Evolutionary conservation across 768 basidiomycete genomes (phyloP), one percentile per base, ranked within the genome.

Genomic region (Trametes gibbosa): DNA sequence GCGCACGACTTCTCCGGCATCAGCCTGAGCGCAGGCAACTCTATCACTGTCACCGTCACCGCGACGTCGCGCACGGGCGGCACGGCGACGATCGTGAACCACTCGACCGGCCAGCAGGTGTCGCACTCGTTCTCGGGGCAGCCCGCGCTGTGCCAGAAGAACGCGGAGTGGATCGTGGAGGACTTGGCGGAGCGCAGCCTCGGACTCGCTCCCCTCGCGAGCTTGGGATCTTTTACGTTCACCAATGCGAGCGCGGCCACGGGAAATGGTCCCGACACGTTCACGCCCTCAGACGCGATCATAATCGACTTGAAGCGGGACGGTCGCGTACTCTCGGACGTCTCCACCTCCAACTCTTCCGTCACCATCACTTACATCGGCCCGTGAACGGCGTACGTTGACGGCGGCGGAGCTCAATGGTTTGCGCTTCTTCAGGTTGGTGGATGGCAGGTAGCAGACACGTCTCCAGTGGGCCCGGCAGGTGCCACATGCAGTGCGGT

Each of bases 141-240:
- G 24, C 53, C 59, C 48, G 58, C 69, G 25, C 69, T 74, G 47
- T 74, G 73, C 66, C 65, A 72, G 64, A 53, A 70, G 68, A 71
- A 74, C 65, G 74, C 73, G 8, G 73, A 75, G 65, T 75, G 74
- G 74, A 74, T 75, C 56, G 72, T 75, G 27, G 74, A 75, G 65
- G 74, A 75, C 65, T 69, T 60, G 61, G 54, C 63, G 58, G 54
- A 57, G 51, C 56, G 61, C 55, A 32, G 49, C n/a, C n/a, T n/a
- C 49, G 58, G 57, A 24, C 69, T 68, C 56, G 75, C 75, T 17
- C 71, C 72, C 24, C 70, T 76, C 55, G 71, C 75, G 46, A 71
- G 74, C 72, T 76, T 72, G 45, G 73, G 73, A 62, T 71, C 71
- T 19, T 72, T 75, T 61, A 72, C 66, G 29, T 76, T 76, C 67